Percentiles rank a stretch among this genome's conserved stretches.
Evolutionary conservation across 202 grass and related monocot species (phyloP).

Genomic region (Carex sylvatica): DNA sequence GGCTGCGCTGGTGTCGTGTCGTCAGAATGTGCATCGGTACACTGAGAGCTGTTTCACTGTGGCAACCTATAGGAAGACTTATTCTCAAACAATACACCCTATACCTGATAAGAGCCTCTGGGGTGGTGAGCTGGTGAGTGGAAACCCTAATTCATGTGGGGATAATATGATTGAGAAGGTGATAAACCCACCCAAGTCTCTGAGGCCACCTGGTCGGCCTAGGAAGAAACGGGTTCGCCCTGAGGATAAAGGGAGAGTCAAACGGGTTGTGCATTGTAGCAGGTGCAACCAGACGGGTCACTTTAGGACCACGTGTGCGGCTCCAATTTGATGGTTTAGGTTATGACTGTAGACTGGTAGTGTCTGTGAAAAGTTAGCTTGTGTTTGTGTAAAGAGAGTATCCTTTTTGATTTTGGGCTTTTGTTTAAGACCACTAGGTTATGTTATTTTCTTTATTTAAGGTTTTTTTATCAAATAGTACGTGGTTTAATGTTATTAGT

Average conservation of each 20-base stretch:
- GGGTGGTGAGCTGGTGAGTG: constrained; percentile 46
- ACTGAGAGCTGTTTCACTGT: constrained; percentile 93
- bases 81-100: constrained; percentile 92
- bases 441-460: not conserved
- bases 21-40: constrained; percentile 93
- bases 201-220: constrained; percentile 61
- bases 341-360: constrained; percentile 13
- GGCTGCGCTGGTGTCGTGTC: constrained; percentile 82
- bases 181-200: constrained; percentile 77
- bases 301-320: constrained; percentile 85
- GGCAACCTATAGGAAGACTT: constrained; percentile 82
- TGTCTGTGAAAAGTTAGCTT: constrained; percentile 37
- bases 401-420: not conserved
- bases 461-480: not conserved
- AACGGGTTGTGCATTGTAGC: constrained; percentile 88
- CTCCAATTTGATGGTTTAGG: constrained; percentile 57
- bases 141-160: constrained; percentile 26
- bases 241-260: constrained; percentile 68
- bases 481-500: not conserved
- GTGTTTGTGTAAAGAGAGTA: constrained; percentile 1
- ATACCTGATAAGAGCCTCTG: constrained; percentile 87
- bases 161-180: constrained; percentile 42
- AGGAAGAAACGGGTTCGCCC: constrained; percentile 81
- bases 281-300: constrained; percentile 96
- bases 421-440: not conserved